Base-by-base conservation (phyloP, 495 filamentous ascomycete species). In the Cetradonia linearis region DNA sequence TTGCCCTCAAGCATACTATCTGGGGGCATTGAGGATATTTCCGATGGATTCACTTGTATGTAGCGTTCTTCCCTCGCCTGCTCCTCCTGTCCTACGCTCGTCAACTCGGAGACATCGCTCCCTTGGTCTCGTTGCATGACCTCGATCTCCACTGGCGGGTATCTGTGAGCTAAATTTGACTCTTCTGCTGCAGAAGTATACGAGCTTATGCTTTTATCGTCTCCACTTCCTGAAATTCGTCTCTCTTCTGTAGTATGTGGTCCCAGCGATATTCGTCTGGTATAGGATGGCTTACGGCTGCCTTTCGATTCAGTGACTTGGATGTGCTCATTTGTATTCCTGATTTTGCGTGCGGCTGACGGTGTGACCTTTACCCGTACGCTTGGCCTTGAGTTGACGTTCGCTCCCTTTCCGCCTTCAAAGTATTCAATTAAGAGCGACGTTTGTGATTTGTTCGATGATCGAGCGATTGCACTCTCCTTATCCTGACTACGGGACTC, bases 391-490 rank as follows among this genome's bases (percentile, higher is more conserved):
- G 78, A 86, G 75, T 73, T 78, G 57, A 76, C 76, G 65, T 82
- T 78, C 36, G 74, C 68, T 58, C 76, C 75, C 71, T 93, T 95
- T 55, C 88, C 86, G 65, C 83, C 89, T 73, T 96, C 91, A 69
- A 96, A 99, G 72, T 96, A 96, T 73, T 99, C 93, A 69, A 99
- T 99, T 69, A 99, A 77, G 55, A 99, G 80, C 54, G 89, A 95
- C 44, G 93, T 95, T 71, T 94, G 91, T 52, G 88, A 93, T 58
- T 83, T 78, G 40, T 80, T 75, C 27, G 77, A 70, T 58, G 78
- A 72, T 59, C 66, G 73, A 63, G 78, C 74, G 65, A 77, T 70
- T 61, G 77, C 78, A 64, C 77, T 76, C 57, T 75, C 73, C 53
- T 72, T 70, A 56, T 79, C 80, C 66, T 78, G 81, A 66, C 78